A percentile compares a stretch with the other conserved stretches of the same genome.
These are phyloP conservation scores for Anaeramoeba ignava DNA, from an alignment of 78 protist species.

Conservation along the genomic window DNA sequence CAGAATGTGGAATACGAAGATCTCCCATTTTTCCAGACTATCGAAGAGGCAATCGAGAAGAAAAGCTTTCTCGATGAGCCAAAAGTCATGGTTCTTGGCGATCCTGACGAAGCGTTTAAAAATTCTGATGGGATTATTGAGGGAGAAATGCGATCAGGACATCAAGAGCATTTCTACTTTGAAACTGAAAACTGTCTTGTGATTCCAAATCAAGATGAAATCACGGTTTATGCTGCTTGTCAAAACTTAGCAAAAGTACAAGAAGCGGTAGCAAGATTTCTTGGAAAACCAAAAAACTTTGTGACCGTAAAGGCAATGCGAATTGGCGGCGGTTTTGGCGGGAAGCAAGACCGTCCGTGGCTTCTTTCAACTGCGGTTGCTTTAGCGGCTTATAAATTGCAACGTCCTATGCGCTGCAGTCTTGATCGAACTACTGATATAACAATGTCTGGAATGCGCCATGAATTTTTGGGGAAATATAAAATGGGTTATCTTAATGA, in stretches of 20 bases:
- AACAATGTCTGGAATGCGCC: not conserved
- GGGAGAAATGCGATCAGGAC: not conserved
- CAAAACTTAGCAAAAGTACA: not conserved
- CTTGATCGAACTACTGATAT: not conserved
- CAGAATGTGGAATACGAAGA: not conserved
- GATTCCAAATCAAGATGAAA: not conserved
- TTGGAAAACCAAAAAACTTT: not conserved
- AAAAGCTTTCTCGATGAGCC: not conserved
- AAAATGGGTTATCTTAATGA: not conserved
- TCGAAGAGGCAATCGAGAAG: not conserved
- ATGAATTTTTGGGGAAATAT: not conserved
- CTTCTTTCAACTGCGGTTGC: not conserved
- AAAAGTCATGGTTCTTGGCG: not conserved
- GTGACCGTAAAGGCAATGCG: not conserved
- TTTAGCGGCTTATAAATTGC: not conserved
- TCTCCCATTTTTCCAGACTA: not conserved
- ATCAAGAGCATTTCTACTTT: not conserved
- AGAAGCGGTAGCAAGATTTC: not conserved
- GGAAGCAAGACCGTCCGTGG: not conserved
- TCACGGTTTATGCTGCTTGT: not conserved
- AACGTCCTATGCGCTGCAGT: not conserved
- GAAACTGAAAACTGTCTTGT: slow-evolving; percentile 4
- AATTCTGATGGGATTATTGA: not conserved
- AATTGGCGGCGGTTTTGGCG: not conserved
- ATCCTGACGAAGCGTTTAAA: not conserved